Evolutionary conservation across 495 filamentous ascomycete species (phyloP).

Genomic region (Penicillium nucicola): DNA sequence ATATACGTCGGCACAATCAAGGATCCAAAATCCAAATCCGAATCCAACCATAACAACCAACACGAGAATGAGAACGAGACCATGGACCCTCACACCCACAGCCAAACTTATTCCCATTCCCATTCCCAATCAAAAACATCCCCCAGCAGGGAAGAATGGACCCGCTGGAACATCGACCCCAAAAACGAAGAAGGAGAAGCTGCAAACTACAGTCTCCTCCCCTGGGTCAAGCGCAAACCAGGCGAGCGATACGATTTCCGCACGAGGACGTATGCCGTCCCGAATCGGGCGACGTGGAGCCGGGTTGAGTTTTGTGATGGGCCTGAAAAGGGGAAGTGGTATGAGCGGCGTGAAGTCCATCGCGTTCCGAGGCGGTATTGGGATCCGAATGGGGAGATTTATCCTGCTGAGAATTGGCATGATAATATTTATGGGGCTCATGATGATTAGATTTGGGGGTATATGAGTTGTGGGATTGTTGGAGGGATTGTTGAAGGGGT

Average conservation of each 20-base stretch:
- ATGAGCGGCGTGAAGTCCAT: slow-evolving; percentile 14
- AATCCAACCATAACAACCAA: neutral
- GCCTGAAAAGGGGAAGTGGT: neutral
- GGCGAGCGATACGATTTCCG: slow-evolving; percentile 30
- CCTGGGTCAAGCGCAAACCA: slow-evolving; percentile 10
- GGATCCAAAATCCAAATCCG: neutral
- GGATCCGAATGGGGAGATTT: slow-evolving; percentile 26
- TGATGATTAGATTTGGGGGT: slow-evolving; percentile 4
- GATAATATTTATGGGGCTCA: slow-evolving; percentile 22
- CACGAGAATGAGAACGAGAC: too few species aligned
- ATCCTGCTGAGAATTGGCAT: slow-evolving; percentile 26
- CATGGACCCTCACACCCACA: too few species aligned
- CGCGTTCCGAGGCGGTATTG: slow-evolving; percentile 23
- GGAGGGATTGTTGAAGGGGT: too few species aligned
- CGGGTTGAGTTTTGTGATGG: slow-evolving; percentile 26
- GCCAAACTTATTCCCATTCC: too few species aligned
- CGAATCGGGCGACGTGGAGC: slow-evolving; percentile 30
- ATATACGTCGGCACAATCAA: slow-evolving; percentile 35
- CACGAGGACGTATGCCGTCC: slow-evolving; percentile 25
- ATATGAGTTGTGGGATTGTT: too few species aligned
- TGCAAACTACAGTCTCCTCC: slow-evolving; percentile 4
- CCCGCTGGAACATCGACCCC: slow-evolving; percentile 16
- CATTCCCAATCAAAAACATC: neutral
- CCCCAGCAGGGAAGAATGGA: slow-evolving; percentile 16
- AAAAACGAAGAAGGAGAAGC: slow-evolving; percentile 2